Percentiles rank a stretch among this genome's conserved stretches.
Conservation (phyloP, 495 filamentous ascomycete species). For the Filosporella fistucella region DNA sequence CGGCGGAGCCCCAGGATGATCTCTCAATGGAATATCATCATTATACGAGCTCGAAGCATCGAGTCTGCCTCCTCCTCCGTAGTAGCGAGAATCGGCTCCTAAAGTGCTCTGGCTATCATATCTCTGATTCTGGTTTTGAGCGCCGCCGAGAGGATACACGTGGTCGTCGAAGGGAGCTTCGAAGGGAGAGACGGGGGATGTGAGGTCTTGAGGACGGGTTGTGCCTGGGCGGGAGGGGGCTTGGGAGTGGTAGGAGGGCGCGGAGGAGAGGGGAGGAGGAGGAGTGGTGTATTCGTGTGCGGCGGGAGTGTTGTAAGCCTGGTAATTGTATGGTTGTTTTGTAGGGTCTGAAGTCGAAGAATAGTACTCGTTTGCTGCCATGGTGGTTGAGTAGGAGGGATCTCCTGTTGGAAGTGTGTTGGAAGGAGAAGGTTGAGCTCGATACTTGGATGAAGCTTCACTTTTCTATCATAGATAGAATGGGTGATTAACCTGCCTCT, state of each 20-base stretch:
- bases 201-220: conserved; percentile 16
- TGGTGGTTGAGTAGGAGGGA: conserved; percentile 35
- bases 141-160: conserved; percentile 47
- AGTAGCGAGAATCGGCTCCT: conserved; percentile 51
- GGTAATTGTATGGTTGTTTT: conserved; percentile 25
- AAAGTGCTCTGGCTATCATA: conserved; percentile 40
- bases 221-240: conserved; percentile 5
- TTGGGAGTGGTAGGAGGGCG: conserved; percentile 25
- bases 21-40: conserved; percentile 65
- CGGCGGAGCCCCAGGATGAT: conserved; percentile 27
- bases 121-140: conserved; percentile 21
- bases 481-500: too few species aligned
- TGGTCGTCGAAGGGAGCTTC: conserved; percentile 57
- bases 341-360: conserved; percentile 40
- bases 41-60: conserved; percentile 40
- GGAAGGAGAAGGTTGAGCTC: too few species aligned
- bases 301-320: conserved; percentile 23
- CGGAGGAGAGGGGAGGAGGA: conserved; percentile 13
- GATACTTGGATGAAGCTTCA: too few species aligned
- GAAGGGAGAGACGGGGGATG: conserved; percentile 41
- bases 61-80: conserved; percentile 40
- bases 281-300: too few species aligned
- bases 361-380: conserved; percentile 86
- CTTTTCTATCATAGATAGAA: too few species aligned
- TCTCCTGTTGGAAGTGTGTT: too few species aligned